Evolutionary conservation across 2,329 filamentous ascomycete species (phyloP).

Genomic region (Fusarium chlamydosporum): DNA sequence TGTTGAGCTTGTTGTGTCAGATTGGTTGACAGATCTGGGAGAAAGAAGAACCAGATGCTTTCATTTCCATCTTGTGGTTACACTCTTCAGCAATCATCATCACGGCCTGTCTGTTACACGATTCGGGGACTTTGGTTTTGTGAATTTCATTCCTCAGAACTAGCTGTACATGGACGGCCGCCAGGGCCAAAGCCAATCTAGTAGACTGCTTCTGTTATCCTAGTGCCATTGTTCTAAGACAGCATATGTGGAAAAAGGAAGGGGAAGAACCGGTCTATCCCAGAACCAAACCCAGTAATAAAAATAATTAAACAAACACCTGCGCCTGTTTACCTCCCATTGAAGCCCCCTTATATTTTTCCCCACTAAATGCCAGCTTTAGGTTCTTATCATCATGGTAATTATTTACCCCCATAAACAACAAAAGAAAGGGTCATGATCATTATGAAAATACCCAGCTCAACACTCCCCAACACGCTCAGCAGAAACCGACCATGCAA

Average conservation of each 20-base stretch:
- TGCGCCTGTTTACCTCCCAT: constrained; percentile 31
- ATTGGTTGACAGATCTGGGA: too few species aligned
- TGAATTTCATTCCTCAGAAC: constrained; percentile 2
- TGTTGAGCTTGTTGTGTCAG: too few species aligned
- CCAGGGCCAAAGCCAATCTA: constrained; percentile 20
- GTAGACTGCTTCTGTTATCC: constrained; percentile 9
- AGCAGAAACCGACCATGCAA: constrained; percentile 16
- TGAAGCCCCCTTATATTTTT: constrained; percentile 26
- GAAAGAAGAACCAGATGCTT: too few species aligned
- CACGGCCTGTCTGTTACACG: neutral
- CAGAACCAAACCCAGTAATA: constrained; percentile 13
- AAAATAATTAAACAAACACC: constrained; percentile 14
- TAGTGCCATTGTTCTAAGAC: constrained; percentile 27
- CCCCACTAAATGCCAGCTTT: constrained; percentile 34
- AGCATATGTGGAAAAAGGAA: constrained; percentile 23
- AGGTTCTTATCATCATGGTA: constrained; percentile 42
- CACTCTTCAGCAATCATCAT: neutral
- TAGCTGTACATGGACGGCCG: constrained; percentile 8
- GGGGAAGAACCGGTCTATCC: constrained; percentile 42
- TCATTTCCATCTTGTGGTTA: too few species aligned
- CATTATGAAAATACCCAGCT: constrained; percentile 29
- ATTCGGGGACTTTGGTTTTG: neutral
- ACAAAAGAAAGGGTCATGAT: constrained; percentile 42
- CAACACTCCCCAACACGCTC: constrained; percentile 40
- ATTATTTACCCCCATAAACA: constrained; percentile 21